Base-by-base conservation (phyloP, 768 basidiomycete genomes). In the Ephemerocybe angulata region DNA sequence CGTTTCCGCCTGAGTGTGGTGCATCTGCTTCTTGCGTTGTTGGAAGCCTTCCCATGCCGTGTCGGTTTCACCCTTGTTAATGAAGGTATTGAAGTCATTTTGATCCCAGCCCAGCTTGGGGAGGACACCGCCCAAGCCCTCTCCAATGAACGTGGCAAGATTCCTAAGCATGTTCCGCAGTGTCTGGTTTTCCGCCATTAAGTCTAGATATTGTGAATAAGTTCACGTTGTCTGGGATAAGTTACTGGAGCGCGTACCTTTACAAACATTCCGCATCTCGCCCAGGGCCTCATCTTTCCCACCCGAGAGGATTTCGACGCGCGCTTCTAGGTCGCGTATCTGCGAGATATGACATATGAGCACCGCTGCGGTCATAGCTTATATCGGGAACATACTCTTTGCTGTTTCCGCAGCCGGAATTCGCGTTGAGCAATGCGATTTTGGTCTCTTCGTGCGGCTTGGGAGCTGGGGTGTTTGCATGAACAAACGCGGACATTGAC, bases 311-410 rank as follows among this genome's bases (percentile, higher is more conserved):
- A 97, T 86, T 70, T 95, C 93, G n/a, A 97, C 92, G 42, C 90
- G 84, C 19, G 93, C 93, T 72, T 97, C 94, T 33, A 97, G 83
- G 71, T 97, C 94, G 21, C 93, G 90, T 69, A 97, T 94, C 91
- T 97, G n/a, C n/a, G n/a, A 62, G 37, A 27, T 43, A 52, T 19
- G n/a, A 51, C 33, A 43, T 42, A 58, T 53, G 31, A 28, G 29
- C 56, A 49, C 19, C 41, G 48, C 29, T 30, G 49, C 27, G n/a
- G 24, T 40, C 40, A 33, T 24, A 28, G 31, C 17, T 37, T 11
- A 17, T 30, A 49, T 30, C 22, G 33, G 57, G 8, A 49, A 21
- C 25, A 50, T 8, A 87, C 87, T 67, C 87, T 79, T 60, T 95
- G 93, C 64, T 96, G 94, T 67, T 97, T 97, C 63, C 94, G 78